Base-by-base conservation (phyloP, 2,329 filamentous ascomycete species). In the Cordyceps pruinosa region DNA sequence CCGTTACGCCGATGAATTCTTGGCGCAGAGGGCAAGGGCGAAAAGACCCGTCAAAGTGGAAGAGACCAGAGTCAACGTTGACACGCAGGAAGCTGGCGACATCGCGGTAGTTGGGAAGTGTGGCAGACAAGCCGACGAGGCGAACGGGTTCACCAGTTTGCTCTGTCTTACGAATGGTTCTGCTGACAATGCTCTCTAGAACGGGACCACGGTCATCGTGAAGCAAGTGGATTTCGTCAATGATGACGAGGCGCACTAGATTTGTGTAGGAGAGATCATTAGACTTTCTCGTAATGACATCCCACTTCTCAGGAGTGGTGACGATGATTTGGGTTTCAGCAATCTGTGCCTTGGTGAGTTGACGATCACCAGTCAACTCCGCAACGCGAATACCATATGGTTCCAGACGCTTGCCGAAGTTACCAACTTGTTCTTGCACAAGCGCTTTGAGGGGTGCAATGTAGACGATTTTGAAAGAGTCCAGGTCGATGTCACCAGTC, bases 271-370 rank as follows among this genome's bases (percentile, higher is more conserved):
- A 96, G 56, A 94, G 84, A 69, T 99, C 95, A 2, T 93, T 97
- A 7, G 93, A 92, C 73, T 99, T 99, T 73, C 95, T 85, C 6
- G 95, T 99, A 65, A 99, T 97, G 64, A 99, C 93, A 73, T 99
- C 94, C 89, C 91, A 99, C 75, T 99, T 99, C 73, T 99, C 94
- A 21, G 94, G 94, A 0, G 94, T 99, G 1, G 94, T 99, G 59
- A 99, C 92, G 65, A 99, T 99, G 64, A 99, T 87, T 70, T 99
- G 93, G 0, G 94, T 99, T 67, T 99, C 94, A 2, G 93, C 85
- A 61, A 99, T 97, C 77, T 99, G 94, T 71, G 96, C 91, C 74
- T 99, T 99, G 21, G 93, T 99, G 69, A 99, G 87, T 73, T 97
- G 94, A 54, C 94, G 89, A 75, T 99, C 94, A 76, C 94, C 94